A percentile compares a stretch with the other conserved stretches of the same genome.
phyloP scores from a whole-genome alignment of 2,329 filamentous ascomycete genomes.

The Talaromyces sp. region DNA sequence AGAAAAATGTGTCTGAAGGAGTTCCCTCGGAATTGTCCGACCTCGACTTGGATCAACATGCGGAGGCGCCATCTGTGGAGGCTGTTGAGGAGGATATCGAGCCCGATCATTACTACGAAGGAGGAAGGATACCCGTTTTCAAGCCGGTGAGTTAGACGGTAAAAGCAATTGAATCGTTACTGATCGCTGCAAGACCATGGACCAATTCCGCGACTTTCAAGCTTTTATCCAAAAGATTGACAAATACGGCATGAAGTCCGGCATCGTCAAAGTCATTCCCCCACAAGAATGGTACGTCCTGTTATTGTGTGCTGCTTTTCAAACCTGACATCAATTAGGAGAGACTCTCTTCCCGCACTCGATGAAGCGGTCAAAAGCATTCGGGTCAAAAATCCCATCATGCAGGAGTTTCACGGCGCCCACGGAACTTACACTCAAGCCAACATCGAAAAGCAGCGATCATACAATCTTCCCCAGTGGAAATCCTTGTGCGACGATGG shows the following conservation, averaged over 20 bases:
- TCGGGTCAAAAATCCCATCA: slow-evolving; percentile 93
- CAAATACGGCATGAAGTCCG: slow-evolving; percentile 93
- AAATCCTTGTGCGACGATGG: slow-evolving; percentile 88
- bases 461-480: slow-evolving; percentile 97
- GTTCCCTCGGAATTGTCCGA: slow-evolving; percentile 42
- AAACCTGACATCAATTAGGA: slow-evolving; percentile 43
- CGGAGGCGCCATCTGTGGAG: slow-evolving; percentile 25
- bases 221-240: slow-evolving; percentile 88
- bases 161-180: slow-evolving; percentile 8
- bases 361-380: slow-evolving; percentile 87
- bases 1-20: slow-evolving; percentile 43
- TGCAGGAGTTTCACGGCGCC: slow-evolving; percentile 94
- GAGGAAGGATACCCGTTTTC: slow-evolving; percentile 84
- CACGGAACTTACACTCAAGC: slow-evolving; percentile 95
- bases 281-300: slow-evolving; percentile 80
- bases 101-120: slow-evolving; percentile 83
- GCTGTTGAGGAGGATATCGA: slow-evolving; percentile 66
- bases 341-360: slow-evolving; percentile 69
- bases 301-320: not conserved
- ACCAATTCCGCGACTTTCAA: slow-evolving; percentile 91
- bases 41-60: slow-evolving; percentile 37
- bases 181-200: slow-evolving; percentile 63
- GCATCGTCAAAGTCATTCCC: slow-evolving; percentile 93
- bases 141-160: slow-evolving; percentile 63
- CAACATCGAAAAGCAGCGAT: slow-evolving; percentile 92